These are phyloP conservation scores for Dentipellis sp. DNA, from an alignment of 768 basidiomycete genomes.

Conservation along the genomic window DNA sequence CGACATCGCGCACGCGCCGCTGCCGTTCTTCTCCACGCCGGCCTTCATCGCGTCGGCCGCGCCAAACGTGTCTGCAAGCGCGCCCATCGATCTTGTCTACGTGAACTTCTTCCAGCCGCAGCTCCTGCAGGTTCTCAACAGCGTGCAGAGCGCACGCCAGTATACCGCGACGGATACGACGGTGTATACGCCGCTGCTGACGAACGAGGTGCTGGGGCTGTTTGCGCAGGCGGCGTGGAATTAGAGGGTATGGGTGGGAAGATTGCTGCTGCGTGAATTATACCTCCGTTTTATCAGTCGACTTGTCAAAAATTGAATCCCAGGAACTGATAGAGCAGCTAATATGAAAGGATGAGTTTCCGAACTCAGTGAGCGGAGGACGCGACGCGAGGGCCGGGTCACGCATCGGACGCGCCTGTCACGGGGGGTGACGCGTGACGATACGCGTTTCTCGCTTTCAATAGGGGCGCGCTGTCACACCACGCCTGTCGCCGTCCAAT, in stretches of 20 bases:
- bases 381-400: too few relatives aligned
- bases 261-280: background rate
- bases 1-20: conserved; percentile 54
- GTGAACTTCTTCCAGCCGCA: conserved; percentile 54
- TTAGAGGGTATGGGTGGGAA: conserved; percentile 2
- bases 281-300: background rate
- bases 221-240: conserved; percentile 40
- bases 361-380: too few relatives aligned
- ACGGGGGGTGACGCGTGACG: too few relatives aligned
- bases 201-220: conserved; percentile 43
- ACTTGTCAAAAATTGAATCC: background rate
- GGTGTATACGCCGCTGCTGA: conserved; percentile 42
- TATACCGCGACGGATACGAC: conserved; percentile 45
- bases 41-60: conserved; percentile 50
- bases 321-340: too few relatives aligned
- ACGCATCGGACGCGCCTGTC: too few relatives aligned
- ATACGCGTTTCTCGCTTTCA: too few relatives aligned
- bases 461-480: too few relatives aligned
- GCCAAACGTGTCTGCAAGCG: conserved; percentile 38
- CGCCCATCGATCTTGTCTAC: conserved; percentile 67
- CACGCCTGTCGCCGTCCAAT: too few relatives aligned
- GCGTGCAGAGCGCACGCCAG: conserved; percentile 35
- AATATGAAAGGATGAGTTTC: too few relatives aligned
- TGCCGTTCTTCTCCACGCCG: conserved; percentile 45
- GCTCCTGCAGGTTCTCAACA: conserved; percentile 47